phyloP scores from a whole-genome alignment of 345 rosid genomes.

The Erucastrum elatum region DNA sequence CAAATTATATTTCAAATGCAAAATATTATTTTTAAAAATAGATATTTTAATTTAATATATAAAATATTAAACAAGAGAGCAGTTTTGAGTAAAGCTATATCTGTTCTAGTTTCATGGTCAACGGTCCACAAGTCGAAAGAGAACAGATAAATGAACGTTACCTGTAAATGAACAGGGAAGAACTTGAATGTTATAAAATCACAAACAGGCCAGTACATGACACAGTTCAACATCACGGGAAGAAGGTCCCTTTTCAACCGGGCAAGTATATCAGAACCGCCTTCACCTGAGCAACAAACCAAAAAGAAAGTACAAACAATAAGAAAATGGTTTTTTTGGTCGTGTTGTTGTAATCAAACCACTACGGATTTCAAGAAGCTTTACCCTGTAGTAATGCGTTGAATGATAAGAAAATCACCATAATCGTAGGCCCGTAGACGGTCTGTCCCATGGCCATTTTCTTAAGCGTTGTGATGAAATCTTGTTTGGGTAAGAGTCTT shows the following conservation, averaged over 20 bases:
- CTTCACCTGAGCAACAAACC: slow-evolving; percentile 89
- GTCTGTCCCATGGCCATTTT: slow-evolving; percentile 79
- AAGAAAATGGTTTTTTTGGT: too few species aligned
- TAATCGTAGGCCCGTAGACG: slow-evolving; percentile 75
- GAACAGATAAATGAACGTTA: not conserved
- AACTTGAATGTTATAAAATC: slow-evolving; percentile 85
- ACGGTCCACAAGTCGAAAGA: too few species aligned
- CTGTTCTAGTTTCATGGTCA: too few species aligned
- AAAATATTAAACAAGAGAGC: slow-evolving; percentile 8
- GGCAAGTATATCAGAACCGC: slow-evolving; percentile 52
- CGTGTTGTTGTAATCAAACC: not conserved
- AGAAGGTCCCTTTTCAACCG: slow-evolving; percentile 73
- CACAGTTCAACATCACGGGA: slow-evolving; percentile 65
- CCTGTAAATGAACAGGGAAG: slow-evolving; percentile 89
- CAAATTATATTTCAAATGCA: too few species aligned
- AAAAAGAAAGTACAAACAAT: too few species aligned
- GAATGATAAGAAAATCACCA: slow-evolving; percentile 63
- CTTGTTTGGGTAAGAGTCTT: slow-evolving; percentile 62
- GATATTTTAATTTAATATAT: too few species aligned
- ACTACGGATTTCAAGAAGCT: not conserved
- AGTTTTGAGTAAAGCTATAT: not conserved
- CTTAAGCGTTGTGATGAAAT: slow-evolving; percentile 68
- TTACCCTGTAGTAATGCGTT: slow-evolving; percentile 76
- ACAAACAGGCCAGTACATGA: slow-evolving; percentile 88
- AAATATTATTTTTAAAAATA: too few species aligned